Conservation (phyloP, 2,329 filamentous ascomycete genomes). For the Hyphodiscus sp. region DNA sequence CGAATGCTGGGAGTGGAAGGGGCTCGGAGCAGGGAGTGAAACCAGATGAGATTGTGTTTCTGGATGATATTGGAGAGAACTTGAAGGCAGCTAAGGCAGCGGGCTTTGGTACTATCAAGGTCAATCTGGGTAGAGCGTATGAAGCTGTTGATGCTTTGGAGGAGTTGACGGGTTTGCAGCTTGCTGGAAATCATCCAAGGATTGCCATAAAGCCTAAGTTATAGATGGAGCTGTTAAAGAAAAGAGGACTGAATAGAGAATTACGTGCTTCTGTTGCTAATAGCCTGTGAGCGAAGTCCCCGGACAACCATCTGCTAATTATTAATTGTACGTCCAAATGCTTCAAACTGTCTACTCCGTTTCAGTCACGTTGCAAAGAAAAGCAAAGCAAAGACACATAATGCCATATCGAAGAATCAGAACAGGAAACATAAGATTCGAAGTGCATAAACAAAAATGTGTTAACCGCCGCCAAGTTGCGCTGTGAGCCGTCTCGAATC, state of each 20-base stretch:
- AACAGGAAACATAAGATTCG: too few species aligned
- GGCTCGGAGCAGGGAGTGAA: constrained; percentile 48
- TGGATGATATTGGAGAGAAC: constrained; percentile 88
- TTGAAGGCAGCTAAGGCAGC: constrained; percentile 68
- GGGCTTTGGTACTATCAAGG: constrained; percentile 81
- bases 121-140: constrained; percentile 67
- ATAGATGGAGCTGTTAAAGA: neutral
- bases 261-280: too few species aligned
- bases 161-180: constrained; percentile 58
- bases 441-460: too few species aligned
- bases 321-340: too few species aligned
- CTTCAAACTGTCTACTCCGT: too few species aligned
- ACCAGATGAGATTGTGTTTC: constrained; percentile 69
- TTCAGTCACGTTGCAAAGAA: too few species aligned
- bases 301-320: too few species aligned
- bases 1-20: constrained; percentile 36
- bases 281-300: too few species aligned
- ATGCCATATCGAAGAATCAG: too few species aligned
- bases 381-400: too few species aligned
- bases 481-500: too few species aligned
- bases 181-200: constrained; percentile 34
- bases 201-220: constrained; percentile 16
- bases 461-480: too few species aligned
- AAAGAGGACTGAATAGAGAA: neutral
- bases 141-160: constrained; percentile 82